phyloP scores from a whole-genome alignment of 805 yeast species.

The Sugiyamaella valdiviana region DNA sequence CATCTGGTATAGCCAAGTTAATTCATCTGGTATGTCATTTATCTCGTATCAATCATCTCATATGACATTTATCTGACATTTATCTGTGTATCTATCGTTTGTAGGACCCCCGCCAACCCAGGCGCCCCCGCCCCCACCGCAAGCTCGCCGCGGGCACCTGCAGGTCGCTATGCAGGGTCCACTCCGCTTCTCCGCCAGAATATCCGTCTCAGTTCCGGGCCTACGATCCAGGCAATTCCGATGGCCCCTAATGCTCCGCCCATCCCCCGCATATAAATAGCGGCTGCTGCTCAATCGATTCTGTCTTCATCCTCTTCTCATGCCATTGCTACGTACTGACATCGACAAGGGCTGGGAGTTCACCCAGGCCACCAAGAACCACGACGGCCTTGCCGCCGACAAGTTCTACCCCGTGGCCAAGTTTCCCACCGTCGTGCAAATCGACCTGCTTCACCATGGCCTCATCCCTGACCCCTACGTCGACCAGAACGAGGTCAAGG shows the following conservation, averaged over 20 bases:
- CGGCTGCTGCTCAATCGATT: not conserved
- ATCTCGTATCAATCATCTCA: no score
- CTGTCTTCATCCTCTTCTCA: not conserved
- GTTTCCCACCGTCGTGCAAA: conserved; percentile 13
- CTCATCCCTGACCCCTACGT: conserved; percentile 41
- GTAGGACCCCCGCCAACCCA: not conserved
- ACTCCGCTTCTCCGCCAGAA: not conserved
- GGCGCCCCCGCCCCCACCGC: not conserved
- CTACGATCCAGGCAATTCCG: not conserved
- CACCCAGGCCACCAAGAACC: conserved; percentile 2
- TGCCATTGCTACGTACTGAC: not conserved
- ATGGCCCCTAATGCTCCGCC: no score
- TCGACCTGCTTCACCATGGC: conserved; percentile 35
- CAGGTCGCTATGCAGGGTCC: not conserved
- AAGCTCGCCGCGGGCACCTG: no score
- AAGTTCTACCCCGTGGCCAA: conserved; percentile 8
- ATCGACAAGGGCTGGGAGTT: conserved; percentile 7
- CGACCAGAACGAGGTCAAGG: conserved; percentile 37
- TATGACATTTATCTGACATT: no score
- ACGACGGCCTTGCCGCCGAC: not conserved
- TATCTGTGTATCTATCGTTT: no score
- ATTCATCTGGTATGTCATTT: no score
- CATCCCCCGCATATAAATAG: not conserved
- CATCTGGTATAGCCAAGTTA: no score
- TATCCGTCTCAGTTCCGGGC: no score